Percentiles rank a stretch among this genome's conserved stretches.
Conservation (phyloP, 805 yeast genomes). For the Zygoascus bituminiphila region DNA sequence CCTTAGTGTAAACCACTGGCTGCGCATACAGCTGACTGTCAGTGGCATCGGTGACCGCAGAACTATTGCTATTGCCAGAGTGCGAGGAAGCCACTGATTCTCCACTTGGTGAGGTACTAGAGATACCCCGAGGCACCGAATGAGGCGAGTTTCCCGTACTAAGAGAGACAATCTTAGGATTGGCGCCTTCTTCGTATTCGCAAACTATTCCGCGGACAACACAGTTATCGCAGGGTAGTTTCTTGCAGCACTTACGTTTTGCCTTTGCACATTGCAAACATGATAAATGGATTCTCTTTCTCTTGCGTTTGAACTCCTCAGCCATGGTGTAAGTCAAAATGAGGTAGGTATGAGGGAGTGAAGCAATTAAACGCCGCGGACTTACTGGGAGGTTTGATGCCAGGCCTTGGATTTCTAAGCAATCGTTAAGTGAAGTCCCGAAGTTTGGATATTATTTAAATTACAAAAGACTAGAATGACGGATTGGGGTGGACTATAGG, state of each 20-base stretch:
- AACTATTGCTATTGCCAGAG: not conserved
- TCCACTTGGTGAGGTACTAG: not conserved
- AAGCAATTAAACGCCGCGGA: not conserved
- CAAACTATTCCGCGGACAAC: slow-evolving; percentile 11
- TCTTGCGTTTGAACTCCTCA: slow-evolving; percentile 1
- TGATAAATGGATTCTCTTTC: slow-evolving; percentile 13
- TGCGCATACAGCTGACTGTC: not conserved
- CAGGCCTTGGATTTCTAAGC: not conserved
- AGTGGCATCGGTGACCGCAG: not conserved
- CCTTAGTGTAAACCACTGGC: not conserved
- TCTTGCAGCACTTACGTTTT: slow-evolving; percentile 14
- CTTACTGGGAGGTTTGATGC: not conserved
- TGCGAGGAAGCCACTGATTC: slow-evolving; percentile 2
- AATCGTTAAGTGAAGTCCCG: too few species aligned
- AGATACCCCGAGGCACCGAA: not conserved
- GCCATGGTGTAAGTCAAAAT: not conserved
- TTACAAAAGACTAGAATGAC: too few species aligned
- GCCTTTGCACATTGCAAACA: slow-evolving; percentile 15
- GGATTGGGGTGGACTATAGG: too few species aligned
- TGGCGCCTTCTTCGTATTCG: slow-evolving; percentile 9
- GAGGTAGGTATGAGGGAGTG: not conserved
- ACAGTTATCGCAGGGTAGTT: slow-evolving; percentile 15
- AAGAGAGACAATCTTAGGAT: not conserved
- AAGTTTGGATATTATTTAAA: too few species aligned
- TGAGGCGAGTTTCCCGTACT: not conserved